These are phyloP conservation scores for Scorias spongiosa DNA, from an alignment of 2,329 filamentous ascomycete species.

Conservation along the genomic window DNA sequence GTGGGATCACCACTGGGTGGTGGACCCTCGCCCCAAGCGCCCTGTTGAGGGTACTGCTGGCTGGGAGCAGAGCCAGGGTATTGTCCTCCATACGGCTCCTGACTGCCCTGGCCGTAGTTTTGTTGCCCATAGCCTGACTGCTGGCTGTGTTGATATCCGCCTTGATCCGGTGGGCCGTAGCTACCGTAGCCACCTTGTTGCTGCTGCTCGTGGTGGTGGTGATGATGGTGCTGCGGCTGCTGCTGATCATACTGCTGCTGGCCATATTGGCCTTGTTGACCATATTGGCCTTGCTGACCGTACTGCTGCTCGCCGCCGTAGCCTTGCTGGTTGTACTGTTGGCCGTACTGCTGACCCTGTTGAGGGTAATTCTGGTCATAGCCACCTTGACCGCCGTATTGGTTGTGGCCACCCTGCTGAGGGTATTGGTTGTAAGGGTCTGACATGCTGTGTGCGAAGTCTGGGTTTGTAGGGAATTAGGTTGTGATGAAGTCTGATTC, in stretches of 20 bases:
- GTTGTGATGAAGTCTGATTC: not conserved
- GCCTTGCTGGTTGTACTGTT: conserved; percentile 11
- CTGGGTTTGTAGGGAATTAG: not conserved
- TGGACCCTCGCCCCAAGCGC: conserved; percentile 21
- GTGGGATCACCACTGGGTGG: conserved; percentile 20
- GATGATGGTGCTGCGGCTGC: conserved; percentile 10
- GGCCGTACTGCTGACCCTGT: conserved; percentile 1
- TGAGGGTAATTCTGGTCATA: conserved; percentile 9
- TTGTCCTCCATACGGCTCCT: conserved; percentile 12
- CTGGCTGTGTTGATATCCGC: conserved; percentile 36
- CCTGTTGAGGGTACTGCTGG: conserved; percentile 23
- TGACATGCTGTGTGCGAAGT: conserved; percentile 27
- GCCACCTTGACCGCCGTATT: conserved; percentile 11
- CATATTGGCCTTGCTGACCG: conserved; percentile 10
- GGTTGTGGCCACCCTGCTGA: conserved; percentile 16
- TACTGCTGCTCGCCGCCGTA: conserved; percentile 1
- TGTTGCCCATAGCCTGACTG: conserved; percentile 17
- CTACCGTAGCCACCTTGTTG: conserved; percentile 15
- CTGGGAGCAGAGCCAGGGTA: conserved; percentile 9
- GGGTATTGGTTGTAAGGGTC: conserved; percentile 33
- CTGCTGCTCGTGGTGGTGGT: conserved; percentile 14
- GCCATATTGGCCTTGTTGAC: conserved; percentile 13
- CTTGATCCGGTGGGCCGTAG: conserved; percentile 25
- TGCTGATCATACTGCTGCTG: conserved; percentile 8
- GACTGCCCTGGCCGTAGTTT: conserved; percentile 18